Evolutionary conservation across 805 yeast genomes (phyloP).

Genomic region (Ogataea glucozyma): DNA sequence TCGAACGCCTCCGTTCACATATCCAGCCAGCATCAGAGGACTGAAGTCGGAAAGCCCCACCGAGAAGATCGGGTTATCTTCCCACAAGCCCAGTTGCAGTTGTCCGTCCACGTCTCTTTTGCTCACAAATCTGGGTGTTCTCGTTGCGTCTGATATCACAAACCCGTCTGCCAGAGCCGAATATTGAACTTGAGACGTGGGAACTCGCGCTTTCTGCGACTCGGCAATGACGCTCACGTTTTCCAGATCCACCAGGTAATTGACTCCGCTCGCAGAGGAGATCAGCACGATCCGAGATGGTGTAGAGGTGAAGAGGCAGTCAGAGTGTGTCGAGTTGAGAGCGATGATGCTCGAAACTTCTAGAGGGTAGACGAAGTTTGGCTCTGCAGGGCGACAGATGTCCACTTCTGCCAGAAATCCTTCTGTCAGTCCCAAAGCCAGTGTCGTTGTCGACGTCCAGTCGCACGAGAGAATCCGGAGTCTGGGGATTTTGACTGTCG

Average conservation of each 20-base stretch:
- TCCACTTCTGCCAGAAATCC: slow-evolving; percentile 34
- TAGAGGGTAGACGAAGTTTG: slow-evolving; percentile 28
- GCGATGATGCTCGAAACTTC: slow-evolving; percentile 25
- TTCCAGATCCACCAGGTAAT: slow-evolving; percentile 25
- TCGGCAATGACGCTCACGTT: slow-evolving; percentile 19
- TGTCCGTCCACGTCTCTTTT: slow-evolving; percentile 23
- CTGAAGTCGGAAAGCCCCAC: slow-evolving; percentile 19
- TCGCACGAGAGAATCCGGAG: slow-evolving; percentile 27
- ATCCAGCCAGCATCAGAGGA: slow-evolving; percentile 19
- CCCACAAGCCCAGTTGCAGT: slow-evolving; percentile 14
- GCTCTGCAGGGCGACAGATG: slow-evolving; percentile 18
- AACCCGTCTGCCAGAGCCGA: slow-evolving; percentile 28
- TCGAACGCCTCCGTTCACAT: slow-evolving; percentile 22
- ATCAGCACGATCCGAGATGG: slow-evolving; percentile 19
- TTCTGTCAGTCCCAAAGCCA: slow-evolving; percentile 29
- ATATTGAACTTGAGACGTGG: slow-evolving; percentile 18
- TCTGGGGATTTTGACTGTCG: slow-evolving; percentile 22
- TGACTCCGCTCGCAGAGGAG: slow-evolving; percentile 20
- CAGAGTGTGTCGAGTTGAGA: slow-evolving; percentile 26
- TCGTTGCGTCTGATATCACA: slow-evolving; percentile 20
- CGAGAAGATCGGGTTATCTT: slow-evolving; percentile 21
- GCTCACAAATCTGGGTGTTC: slow-evolving; percentile 19
- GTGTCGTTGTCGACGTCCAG: slow-evolving; percentile 29
- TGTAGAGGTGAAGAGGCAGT: slow-evolving; percentile 14
- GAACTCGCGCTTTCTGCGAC: slow-evolving; percentile 14